Evolutionary conservation across 2,329 filamentous ascomycete genomes (phyloP).

Genomic region (Fusarium nurragi): DNA sequence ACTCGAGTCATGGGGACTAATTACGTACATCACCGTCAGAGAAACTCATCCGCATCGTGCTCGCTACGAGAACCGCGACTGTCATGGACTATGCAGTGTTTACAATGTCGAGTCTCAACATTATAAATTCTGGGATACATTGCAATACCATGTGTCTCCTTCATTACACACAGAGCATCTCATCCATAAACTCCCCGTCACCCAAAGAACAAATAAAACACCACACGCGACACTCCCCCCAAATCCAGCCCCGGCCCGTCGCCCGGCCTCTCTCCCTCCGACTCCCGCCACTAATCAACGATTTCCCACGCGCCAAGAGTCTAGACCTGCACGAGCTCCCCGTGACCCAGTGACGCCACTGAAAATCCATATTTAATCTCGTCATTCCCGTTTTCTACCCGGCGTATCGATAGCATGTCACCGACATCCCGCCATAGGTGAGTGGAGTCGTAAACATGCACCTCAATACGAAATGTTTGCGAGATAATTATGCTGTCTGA

Average conservation of each 20-base stretch:
- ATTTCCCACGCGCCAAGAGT: not conserved
- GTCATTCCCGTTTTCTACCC: constrained; percentile 13
- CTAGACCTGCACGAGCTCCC: constrained; percentile 31
- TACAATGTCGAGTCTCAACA: not conserved
- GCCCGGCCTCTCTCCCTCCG: constrained; percentile 24
- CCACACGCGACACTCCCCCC: not conserved
- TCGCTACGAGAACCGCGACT: constrained; percentile 3
- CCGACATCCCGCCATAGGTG: constrained; percentile 1
- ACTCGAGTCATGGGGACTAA: not conserved
- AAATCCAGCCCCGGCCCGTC: constrained; percentile 16
- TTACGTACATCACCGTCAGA: constrained; percentile 17
- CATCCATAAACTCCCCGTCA: not conserved
- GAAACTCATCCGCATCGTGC: not conserved
- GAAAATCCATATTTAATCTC: constrained; percentile 15
- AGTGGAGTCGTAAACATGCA: not conserved
- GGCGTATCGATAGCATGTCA: constrained; percentile 21
- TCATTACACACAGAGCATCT: not conserved
- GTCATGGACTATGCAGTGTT: not conserved
- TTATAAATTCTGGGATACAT: too few relatives aligned
- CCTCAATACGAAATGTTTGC: not conserved
- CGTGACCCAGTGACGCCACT: constrained; percentile 32
- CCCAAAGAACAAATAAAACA: too few relatives aligned
- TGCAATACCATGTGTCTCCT: not conserved
- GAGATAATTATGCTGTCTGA: too few relatives aligned
- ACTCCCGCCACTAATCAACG: constrained; percentile 29